Evolutionary conservation across 495 filamentous ascomycete genomes (phyloP).

Genomic region (Elasticomyces elasticus): DNA sequence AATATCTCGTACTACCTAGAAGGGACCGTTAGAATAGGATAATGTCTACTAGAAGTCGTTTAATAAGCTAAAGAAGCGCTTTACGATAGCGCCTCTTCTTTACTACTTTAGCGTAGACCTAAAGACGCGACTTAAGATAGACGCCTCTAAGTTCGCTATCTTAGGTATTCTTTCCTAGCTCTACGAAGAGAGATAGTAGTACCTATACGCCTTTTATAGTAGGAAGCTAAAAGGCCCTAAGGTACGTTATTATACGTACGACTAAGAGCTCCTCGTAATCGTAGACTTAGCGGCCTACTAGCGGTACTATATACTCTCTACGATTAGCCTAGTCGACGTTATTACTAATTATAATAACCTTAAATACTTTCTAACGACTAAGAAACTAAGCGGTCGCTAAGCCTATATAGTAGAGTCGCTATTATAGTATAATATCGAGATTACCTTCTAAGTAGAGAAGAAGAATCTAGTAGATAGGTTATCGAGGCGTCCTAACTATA

Average conservation of each 20-base stretch:
- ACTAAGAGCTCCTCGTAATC: slow-evolving; percentile 13
- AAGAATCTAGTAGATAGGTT: neutral
- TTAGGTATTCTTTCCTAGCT: neutral
- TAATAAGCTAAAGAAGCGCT: slow-evolving; percentile 3
- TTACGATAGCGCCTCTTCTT: slow-evolving; percentile 3
- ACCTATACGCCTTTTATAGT: slow-evolving; percentile 9
- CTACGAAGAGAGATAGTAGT: neutral
- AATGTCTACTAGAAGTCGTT: neutral
- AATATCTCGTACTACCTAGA: neutral
- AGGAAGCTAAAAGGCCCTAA: slow-evolving; percentile 6
- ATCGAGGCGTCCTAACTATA: neutral
- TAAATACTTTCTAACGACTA: slow-evolving; percentile 13
- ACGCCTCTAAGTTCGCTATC: slow-evolving; percentile 1
- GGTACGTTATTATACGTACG: slow-evolving; percentile 11
- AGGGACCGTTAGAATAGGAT: neutral
- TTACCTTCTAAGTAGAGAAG: neutral
- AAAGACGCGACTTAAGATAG: slow-evolving; percentile 1
- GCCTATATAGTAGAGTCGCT: slow-evolving; percentile 1
- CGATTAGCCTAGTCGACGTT: neutral
- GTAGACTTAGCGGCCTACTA: slow-evolving; percentile 8
- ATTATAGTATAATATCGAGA: slow-evolving; percentile 8
- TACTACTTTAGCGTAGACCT: neutral
- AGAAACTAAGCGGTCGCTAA: slow-evolving; percentile 1
- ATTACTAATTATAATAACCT: slow-evolving; percentile 17
- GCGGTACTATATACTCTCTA: neutral